These are phyloP conservation scores for Spiraea crenata DNA, from an alignment of 331 rosid species.

Conservation along the genomic window DNA sequence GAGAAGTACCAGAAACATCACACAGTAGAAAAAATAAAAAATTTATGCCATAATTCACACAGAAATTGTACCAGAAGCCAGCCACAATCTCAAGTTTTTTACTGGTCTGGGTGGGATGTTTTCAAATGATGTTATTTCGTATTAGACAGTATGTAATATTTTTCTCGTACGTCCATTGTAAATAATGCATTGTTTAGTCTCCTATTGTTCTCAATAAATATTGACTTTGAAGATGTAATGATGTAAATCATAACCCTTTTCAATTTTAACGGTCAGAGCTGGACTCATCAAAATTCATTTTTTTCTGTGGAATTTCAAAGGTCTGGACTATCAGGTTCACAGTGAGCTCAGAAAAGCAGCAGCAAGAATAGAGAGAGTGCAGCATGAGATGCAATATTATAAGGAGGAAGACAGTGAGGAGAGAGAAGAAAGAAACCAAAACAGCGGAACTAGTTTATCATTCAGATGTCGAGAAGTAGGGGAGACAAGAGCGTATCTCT, in stretches of 20 bases:
- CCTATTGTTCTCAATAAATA: no score
- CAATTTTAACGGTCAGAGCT: background rate
- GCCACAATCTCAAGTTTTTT: no score
- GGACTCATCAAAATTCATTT: background rate
- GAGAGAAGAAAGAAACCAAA: slow-evolving; percentile 3
- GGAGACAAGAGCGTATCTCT: slow-evolving; percentile 79
- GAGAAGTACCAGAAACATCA: background rate
- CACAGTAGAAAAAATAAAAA: no score
- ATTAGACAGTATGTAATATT: no score
- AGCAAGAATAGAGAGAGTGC: background rate
- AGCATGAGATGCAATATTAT: slow-evolving; percentile 24
- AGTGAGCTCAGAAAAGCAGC: slow-evolving; percentile 11
- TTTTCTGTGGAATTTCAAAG: background rate
- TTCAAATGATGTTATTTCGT: no score
- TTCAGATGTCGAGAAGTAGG: slow-evolving; percentile 29
- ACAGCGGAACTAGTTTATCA: slow-evolving; percentile 24
- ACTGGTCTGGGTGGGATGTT: no score
- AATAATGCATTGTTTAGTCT: no score
- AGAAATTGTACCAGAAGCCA: no score
- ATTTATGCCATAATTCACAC: no score
- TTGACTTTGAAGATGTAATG: no score
- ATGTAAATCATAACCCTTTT: no score
- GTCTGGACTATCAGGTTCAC: slow-evolving; percentile 13
- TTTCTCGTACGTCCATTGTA: no score
- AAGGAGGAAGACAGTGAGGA: slow-evolving; percentile 24